Percentiles rank a stretch among this genome's conserved stretches.
Conservation (phyloP, 768 basidiomycete genomes). For the Podaxis sp. region DNA sequence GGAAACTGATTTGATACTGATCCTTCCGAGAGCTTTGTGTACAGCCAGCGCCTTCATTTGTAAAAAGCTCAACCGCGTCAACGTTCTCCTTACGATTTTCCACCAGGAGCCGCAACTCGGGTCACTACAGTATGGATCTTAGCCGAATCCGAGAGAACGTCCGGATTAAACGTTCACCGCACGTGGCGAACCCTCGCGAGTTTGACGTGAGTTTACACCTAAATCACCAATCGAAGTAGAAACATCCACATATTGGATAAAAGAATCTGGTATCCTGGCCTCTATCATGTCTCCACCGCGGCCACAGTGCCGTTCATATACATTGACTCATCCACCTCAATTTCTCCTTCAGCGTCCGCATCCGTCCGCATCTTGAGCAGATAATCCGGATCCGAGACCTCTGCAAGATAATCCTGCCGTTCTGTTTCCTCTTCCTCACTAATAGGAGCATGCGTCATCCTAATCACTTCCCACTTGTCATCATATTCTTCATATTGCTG, state of each 20-base stretch:
- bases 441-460: slow-evolving; percentile 69
- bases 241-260: neutral
- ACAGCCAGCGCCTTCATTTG: slow-evolving; percentile 4
- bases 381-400: slow-evolving; percentile 73
- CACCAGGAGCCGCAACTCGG: neutral
- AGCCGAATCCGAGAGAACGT: neutral
- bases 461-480: slow-evolving; percentile 83
- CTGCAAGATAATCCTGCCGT: slow-evolving; percentile 74
- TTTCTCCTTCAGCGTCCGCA: slow-evolving; percentile 66
- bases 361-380: slow-evolving; percentile 48
- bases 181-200: neutral
- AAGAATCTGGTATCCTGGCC: no score
- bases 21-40: neutral
- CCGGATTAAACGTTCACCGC: neutral
- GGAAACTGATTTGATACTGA: neutral
- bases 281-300: neutral
- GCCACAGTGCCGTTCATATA: slow-evolving; percentile 8
- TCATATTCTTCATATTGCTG: slow-evolving; percentile 71
- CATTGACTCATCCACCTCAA: slow-evolving; percentile 40
- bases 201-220: neutral
- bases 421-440: slow-evolving; percentile 75
- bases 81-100: neutral
- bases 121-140: neutral
- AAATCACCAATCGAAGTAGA: neutral
- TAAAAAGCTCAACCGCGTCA: neutral